phyloP scores from a whole-genome alignment of 805 yeast species.

The Kodamaea hsintzibuensis region DNA sequence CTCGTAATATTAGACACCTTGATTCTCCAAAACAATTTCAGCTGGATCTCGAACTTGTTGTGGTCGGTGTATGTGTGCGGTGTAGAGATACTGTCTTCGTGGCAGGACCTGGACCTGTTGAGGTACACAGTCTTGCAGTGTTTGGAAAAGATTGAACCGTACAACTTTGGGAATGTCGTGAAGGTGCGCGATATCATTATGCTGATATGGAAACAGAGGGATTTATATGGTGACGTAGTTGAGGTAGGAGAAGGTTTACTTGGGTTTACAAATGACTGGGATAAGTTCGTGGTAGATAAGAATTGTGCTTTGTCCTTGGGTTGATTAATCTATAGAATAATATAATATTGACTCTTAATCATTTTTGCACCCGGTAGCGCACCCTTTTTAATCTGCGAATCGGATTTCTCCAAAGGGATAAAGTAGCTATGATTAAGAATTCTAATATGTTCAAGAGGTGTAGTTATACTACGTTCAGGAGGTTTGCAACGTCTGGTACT shows the following conservation, averaged over 20 bases:
- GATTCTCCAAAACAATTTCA: conserved; percentile 25
- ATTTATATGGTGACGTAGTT: conserved; percentile 22
- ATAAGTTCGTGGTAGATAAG: conserved; percentile 27
- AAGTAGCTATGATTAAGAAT: too few relatives aligned
- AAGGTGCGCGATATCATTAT: conserved; percentile 22
- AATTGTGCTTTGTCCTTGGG: conserved; percentile 10
- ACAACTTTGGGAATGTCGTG: conserved; percentile 30
- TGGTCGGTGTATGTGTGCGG: conserved; percentile 31
- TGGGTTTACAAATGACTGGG: conserved; percentile 33
- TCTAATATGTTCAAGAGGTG: too few relatives aligned
- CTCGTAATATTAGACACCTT: conserved; percentile 24
- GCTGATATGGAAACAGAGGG: conserved; percentile 32
- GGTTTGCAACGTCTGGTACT: conserved; percentile 2
- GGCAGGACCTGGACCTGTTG: conserved; percentile 27
- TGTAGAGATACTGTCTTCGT: conserved; percentile 24
- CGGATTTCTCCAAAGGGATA: too few relatives aligned
- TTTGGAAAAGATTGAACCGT: conserved; percentile 23
- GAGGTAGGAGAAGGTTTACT: conserved; percentile 19
- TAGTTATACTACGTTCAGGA: not conserved
- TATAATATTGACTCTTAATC: too few relatives aligned
- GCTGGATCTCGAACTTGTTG: conserved; percentile 31
- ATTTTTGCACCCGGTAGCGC: too few relatives aligned
- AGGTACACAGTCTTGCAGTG: conserved; percentile 26
- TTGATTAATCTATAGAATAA: too few relatives aligned
- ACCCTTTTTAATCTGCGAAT: too few relatives aligned